These are phyloP conservation scores for Leccinum pachyderme DNA, from an alignment of 1,284 basidiomycete species.

Conservation along the genomic window DNA sequence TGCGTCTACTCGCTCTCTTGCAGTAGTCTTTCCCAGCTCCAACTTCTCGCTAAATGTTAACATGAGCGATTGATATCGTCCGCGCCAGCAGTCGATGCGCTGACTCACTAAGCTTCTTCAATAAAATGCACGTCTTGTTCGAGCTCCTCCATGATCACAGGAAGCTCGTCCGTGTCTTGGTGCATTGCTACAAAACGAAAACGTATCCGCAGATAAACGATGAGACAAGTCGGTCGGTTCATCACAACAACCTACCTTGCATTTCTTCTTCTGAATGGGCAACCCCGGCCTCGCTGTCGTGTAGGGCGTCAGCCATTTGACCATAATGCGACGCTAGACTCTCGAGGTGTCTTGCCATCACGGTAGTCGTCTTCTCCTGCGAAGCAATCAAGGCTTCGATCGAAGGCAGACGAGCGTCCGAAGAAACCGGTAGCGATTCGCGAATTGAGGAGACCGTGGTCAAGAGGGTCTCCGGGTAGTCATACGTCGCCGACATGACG, in stretches of 20 bases:
- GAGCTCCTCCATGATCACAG: slow-evolving; percentile 67
- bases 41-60: slow-evolving; percentile 43
- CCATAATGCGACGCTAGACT: slow-evolving; percentile 70
- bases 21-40: slow-evolving; percentile 40
- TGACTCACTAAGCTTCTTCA: slow-evolving; percentile 54
- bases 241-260: slow-evolving; percentile 43
- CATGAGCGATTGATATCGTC: neutral
- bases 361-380: slow-evolving; percentile 55
- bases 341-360: slow-evolving; percentile 73
- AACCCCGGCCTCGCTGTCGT: slow-evolving; percentile 65
- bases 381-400: slow-evolving; percentile 49
- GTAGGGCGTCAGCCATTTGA: slow-evolving; percentile 65
- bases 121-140: slow-evolving; percentile 55
- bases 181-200: slow-evolving; percentile 58
- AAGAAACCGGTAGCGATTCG: slow-evolving; percentile 46
- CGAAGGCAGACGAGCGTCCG: slow-evolving; percentile 33
- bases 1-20: slow-evolving; percentile 47
- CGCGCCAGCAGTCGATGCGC: neutral
- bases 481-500: slow-evolving; percentile 56
- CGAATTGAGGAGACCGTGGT: slow-evolving; percentile 55
- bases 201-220: neutral
- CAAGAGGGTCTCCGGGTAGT: slow-evolving; percentile 62
- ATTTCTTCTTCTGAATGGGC: slow-evolving; percentile 65
- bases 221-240: neutral
- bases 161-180: slow-evolving; percentile 71